These are phyloP conservation scores for Huntiella bhutanensis DNA, from an alignment of 2,329 filamentous ascomycete species.

Conservation along the genomic window DNA sequence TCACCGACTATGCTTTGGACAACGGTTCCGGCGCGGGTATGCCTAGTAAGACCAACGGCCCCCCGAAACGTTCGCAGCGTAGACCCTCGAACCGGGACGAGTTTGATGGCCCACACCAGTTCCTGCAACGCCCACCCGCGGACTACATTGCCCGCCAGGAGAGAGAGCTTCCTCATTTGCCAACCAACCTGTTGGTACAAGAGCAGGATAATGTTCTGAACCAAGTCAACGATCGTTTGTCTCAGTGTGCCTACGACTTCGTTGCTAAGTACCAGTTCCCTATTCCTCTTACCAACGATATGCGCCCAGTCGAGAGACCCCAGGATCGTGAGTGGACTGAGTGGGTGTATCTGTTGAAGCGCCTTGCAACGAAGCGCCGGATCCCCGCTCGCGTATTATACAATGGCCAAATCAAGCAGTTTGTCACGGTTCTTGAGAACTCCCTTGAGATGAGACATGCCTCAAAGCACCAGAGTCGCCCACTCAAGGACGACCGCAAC, in stretches of 20 bases:
- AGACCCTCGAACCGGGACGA: constrained; percentile 69
- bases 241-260: constrained; percentile 76
- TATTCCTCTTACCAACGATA: constrained; percentile 65
- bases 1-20: constrained; percentile 42
- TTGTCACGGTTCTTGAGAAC: constrained; percentile 76
- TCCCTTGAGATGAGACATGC: constrained; percentile 76
- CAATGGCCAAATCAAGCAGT: constrained; percentile 80
- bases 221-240: constrained; percentile 67
- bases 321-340: constrained; percentile 78
- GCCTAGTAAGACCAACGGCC: constrained; percentile 13
- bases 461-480: constrained; percentile 64
- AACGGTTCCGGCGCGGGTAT: constrained; percentile 24
- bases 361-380: constrained; percentile 66
- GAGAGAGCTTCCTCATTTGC: constrained; percentile 61
- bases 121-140: constrained; percentile 52
- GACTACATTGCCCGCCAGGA: constrained; percentile 59
- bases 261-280: constrained; percentile 83
- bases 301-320: constrained; percentile 54
- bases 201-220: constrained; percentile 69
- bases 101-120: constrained; percentile 74
- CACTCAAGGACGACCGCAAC: constrained; percentile 74
- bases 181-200: constrained; percentile 63
- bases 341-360: constrained; percentile 76
- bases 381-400: constrained; percentile 72
- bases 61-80: constrained; percentile 37